Conservation (phyloP, 306 rosid species). For the Glycine soja region DNA sequence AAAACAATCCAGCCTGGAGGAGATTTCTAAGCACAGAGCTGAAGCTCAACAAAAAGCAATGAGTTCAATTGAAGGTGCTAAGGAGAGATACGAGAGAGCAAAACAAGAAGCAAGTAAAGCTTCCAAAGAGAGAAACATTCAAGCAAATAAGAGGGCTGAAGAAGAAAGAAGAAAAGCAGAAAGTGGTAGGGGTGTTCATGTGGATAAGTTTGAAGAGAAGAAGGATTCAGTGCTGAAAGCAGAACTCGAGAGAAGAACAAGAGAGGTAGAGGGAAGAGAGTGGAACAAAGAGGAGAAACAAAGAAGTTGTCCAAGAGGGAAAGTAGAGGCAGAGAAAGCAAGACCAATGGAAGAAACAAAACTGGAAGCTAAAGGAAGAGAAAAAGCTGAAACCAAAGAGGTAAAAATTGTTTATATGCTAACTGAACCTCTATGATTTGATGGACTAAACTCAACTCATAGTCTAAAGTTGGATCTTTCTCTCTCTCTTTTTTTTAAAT, state of each 20-base stretch:
- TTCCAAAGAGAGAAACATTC: not conserved
- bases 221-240: constrained; percentile 16
- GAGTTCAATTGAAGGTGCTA: constrained; percentile 55
- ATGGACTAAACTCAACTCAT: not conserved
- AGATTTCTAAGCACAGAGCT: no score
- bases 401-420: not conserved
- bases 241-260: constrained; percentile 8
- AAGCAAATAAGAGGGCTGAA: constrained; percentile 10
- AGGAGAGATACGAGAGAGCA: constrained; percentile 57
- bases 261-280: constrained; percentile 2
- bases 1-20: no score
- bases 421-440: not conserved
- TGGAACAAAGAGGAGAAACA: not conserved
- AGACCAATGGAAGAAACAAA: not conserved
- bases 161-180: not conserved
- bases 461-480: not conserved
- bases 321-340: constrained; percentile 31
- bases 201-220: constrained; percentile 15
- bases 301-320: not conserved
- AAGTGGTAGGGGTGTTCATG: no score
- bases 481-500: not conserved
- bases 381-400: constrained; percentile 3
- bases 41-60: not conserved
- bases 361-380: not conserved
- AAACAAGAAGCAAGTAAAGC: constrained; percentile 49